Conservation (phyloP, 2,329 filamentous ascomycete species). For the Aspergillus puulaauensis region DNA sequence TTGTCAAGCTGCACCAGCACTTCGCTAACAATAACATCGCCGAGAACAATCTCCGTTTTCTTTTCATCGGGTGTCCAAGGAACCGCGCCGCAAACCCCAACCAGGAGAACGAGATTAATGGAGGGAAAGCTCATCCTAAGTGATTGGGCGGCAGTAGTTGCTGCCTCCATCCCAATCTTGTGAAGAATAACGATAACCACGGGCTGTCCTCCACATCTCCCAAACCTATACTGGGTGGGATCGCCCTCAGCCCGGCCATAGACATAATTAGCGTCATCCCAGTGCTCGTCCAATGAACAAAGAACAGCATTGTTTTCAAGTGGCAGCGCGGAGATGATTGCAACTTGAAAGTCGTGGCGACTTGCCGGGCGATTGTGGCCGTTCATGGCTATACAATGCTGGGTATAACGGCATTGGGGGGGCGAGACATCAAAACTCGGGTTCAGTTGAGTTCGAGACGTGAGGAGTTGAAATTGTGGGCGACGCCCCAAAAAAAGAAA, state of each 20-base stretch:
- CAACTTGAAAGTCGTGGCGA: slow-evolving; percentile 3
- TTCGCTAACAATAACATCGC: slow-evolving; percentile 6
- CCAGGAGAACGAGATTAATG: background rate
- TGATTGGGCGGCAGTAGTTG: background rate
- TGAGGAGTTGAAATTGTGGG: background rate
- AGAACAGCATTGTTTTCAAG: slow-evolving; percentile 1
- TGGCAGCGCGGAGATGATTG: slow-evolving; percentile 1
- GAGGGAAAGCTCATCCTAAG: background rate
- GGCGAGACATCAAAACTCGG: background rate
- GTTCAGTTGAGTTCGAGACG: background rate
- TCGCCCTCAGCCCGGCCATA: background rate
- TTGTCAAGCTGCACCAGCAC: background rate
- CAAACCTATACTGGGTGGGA: background rate
- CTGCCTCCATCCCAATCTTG: background rate
- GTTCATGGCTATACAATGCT: slow-evolving; percentile 1
- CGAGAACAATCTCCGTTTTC: background rate
- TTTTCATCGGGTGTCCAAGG: background rate
- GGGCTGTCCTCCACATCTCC: background rate
- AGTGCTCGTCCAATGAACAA: background rate
- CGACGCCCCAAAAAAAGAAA: background rate
- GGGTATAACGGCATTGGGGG: background rate
- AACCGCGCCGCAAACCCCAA: slow-evolving; percentile 2
- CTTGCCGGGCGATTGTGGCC: background rate
- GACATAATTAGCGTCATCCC: background rate
- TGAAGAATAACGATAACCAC: background rate